Conservation (phyloP, 1,284 basidiomycete species). For the Meira nashicola region DNA sequence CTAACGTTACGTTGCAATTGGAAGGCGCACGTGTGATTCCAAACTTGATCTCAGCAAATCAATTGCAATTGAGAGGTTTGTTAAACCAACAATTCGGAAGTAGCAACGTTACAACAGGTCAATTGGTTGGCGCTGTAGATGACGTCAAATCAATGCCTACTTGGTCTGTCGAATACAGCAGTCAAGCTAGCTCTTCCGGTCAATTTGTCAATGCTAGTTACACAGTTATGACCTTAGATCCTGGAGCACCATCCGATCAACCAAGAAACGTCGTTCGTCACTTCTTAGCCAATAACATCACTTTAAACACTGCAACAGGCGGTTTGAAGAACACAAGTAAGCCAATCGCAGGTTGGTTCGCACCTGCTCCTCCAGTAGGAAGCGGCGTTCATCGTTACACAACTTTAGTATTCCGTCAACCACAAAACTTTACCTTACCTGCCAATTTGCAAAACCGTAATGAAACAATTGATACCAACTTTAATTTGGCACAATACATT, state of each 20-base stretch:
- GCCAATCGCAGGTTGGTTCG: slow-evolving; percentile 7
- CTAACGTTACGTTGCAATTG: background rate
- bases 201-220: background rate
- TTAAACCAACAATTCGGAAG: background rate
- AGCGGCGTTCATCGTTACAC: slow-evolving; percentile 5
- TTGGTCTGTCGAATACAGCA: background rate
- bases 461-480: slow-evolving; percentile 4
- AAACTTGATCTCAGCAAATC: background rate
- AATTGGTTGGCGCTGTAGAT: background rate
- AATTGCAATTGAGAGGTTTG: background rate
- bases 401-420: slow-evolving; percentile 5
- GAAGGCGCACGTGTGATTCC: slow-evolving; percentile 1
- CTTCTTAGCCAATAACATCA: slow-evolving; percentile 5
- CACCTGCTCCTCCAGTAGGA: slow-evolving; percentile 8
- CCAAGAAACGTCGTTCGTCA: slow-evolving; percentile 7
- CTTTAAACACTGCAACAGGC: background rate
- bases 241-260: background rate
- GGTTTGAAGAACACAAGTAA: background rate
- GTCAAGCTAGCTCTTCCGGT: background rate
- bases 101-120: background rate
- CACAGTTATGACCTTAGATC: slow-evolving; percentile 9
- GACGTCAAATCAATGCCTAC: background rate
- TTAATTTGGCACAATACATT: slow-evolving; percentile 4
- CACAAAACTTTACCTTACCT: background rate
- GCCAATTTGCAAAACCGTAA: background rate